These are phyloP conservation scores for Aureococcus anophagefferens DNA, from an alignment of 108 stramenopile species.

Conservation along the genomic window DNA sequence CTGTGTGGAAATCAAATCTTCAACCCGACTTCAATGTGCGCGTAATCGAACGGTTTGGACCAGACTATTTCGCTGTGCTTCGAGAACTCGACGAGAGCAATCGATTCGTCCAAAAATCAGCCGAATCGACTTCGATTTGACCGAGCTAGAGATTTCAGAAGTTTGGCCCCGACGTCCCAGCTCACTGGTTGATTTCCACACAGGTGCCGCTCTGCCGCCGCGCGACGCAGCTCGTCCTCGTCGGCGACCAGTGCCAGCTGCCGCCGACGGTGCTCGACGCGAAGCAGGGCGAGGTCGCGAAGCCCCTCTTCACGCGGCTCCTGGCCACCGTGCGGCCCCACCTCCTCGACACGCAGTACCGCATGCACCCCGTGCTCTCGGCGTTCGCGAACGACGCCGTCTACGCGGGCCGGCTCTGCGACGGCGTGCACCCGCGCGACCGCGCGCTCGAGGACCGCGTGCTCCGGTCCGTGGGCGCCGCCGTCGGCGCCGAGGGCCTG, in stretches of 20 bases:
- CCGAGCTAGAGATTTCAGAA: too few species aligned
- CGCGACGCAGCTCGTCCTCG: constrained; percentile 81
- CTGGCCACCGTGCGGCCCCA: constrained; percentile 60
- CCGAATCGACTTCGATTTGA: too few species aligned
- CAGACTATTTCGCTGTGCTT: too few species aligned
- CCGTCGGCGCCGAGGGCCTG: too few species aligned
- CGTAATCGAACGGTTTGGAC: too few species aligned
- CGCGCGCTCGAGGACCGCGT: not conserved
- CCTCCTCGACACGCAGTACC: constrained; percentile 87
- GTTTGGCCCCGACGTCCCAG: too few species aligned
- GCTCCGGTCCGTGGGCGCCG: not conserved
- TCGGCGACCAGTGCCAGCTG: constrained; percentile 93
- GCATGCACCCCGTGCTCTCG: constrained; percentile 85
- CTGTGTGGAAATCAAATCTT: too few species aligned
- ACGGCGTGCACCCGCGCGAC: constrained; percentile 30
- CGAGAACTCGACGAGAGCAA: too few species aligned
- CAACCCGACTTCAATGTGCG: too few species aligned
- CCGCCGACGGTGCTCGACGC: constrained; percentile 80
- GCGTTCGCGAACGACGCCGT: constrained; percentile 79
- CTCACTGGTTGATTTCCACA: too few species aligned
- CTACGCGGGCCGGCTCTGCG: constrained; percentile 71
- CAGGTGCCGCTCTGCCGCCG: constrained; percentile 77
- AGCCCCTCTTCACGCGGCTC: constrained; percentile 77
- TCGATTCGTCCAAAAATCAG: too few species aligned
- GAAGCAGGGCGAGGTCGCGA: constrained; percentile 67